Evolutionary conservation across 2,329 filamentous ascomycete species (phyloP).

Genomic region (Aschersonia sp.): DNA sequence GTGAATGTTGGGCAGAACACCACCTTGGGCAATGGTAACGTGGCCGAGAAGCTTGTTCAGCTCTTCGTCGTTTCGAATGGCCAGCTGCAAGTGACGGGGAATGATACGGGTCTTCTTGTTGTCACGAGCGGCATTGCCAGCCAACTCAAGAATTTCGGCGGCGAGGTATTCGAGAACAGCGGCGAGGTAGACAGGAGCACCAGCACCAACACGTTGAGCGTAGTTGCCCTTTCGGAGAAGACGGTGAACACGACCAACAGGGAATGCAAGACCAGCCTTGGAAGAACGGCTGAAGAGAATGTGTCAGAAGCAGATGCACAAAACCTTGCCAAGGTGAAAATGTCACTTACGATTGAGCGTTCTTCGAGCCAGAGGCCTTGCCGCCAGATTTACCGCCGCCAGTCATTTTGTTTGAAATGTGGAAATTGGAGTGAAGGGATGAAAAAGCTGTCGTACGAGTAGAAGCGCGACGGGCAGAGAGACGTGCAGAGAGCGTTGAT

Average conservation of each 20-base stretch:
- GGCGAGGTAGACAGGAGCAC: conserved; percentile 92
- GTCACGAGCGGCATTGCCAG: conserved; percentile 95
- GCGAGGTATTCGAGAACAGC: conserved; percentile 97
- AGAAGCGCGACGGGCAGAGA: conserved; percentile 4
- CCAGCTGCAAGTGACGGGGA: conserved; percentile 94
- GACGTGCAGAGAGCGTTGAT: conserved; percentile 19
- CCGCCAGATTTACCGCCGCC: conserved; percentile 99
- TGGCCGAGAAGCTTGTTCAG: conserved; percentile 97
- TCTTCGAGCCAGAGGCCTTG: conserved; percentile 99
- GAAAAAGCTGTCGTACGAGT: neutral
- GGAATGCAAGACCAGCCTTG: conserved; percentile 98
- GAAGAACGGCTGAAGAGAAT: conserved; percentile 66
- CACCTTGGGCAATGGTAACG: conserved; percentile 93
- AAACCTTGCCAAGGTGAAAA: neutral
- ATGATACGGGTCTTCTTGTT: conserved; percentile 99
- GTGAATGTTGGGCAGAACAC: conserved; percentile 94
- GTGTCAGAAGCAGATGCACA: neutral
- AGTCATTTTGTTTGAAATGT: conserved; percentile 73
- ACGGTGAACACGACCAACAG: conserved; percentile 98
- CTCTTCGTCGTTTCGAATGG: conserved; percentile 99
- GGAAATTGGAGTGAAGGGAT: neutral
- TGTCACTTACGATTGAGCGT: conserved; percentile 84
- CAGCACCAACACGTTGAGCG: conserved; percentile 97
- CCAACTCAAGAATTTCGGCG: conserved; percentile 96
- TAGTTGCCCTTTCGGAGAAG: conserved; percentile 99